phyloP scores from a whole-genome alignment of 306 rosid species.

The Sicyos baderoa region DNA sequence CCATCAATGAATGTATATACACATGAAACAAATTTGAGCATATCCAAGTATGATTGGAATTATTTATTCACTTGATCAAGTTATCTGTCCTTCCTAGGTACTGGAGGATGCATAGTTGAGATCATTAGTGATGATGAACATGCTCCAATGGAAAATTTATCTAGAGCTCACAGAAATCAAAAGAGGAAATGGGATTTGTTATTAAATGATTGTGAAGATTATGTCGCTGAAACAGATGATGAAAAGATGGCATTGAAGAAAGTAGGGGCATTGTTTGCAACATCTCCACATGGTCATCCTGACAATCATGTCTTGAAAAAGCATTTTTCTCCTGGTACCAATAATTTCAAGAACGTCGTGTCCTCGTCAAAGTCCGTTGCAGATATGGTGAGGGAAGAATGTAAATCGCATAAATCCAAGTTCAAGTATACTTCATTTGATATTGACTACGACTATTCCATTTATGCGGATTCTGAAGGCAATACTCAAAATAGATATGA shows the following conservation, averaged over 20 bases:
- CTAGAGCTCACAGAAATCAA: not conserved
- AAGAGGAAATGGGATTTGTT: slow-evolving; percentile 24
- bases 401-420: not conserved
- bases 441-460: slow-evolving; percentile 8
- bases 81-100: slow-evolving; percentile 12
- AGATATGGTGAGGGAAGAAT: not conserved
- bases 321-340: not conserved
- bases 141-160: not conserved
- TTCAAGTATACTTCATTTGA: not conserved
- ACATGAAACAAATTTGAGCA: not conserved
- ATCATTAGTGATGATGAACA: slow-evolving; percentile 24
- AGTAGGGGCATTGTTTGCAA: not conserved
- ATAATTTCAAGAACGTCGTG: not conserved
- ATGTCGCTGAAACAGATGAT: not conserved
- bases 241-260: slow-evolving; percentile 3
- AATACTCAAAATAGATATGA: not conserved
- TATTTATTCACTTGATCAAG: not conserved
- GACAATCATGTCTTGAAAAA: not conserved
- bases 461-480: slow-evolving; percentile 17
- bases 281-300: not conserved
- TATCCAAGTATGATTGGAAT: not conserved
- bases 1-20: not conserved
- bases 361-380: not conserved
- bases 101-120: not conserved
- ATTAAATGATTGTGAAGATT: not conserved